Percentiles rank a stretch among this genome's conserved stretches.
Evolutionary conservation across 176 grass and related monocot genomes (phyloP).

Genomic region (Musa acuminata): DNA sequence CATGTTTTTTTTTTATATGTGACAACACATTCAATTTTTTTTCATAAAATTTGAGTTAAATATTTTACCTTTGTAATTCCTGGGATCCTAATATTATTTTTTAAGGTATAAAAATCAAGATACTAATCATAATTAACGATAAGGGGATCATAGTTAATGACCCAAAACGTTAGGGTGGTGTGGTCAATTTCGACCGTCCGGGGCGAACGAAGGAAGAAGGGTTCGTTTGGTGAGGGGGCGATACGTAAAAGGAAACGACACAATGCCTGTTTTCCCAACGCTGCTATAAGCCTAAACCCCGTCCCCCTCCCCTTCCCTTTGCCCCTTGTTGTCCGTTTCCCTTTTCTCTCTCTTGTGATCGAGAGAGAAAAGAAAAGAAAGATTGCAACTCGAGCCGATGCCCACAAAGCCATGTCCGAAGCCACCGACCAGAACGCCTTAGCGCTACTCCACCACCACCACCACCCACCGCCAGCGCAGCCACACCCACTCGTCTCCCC

Average conservation of each 20-base stretch:
- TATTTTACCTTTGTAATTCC: too few species aligned
- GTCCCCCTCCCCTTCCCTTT: background rate
- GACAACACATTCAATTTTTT: too few species aligned
- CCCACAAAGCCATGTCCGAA: background rate
- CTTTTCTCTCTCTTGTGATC: slow-evolving; percentile 4
- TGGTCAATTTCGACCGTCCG: too few species aligned
- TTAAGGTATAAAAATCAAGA: too few species aligned
- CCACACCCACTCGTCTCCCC: slow-evolving; percentile 31
- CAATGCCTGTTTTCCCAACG: background rate
- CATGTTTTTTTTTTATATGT: too few species aligned
- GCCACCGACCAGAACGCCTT: slow-evolving; percentile 25
- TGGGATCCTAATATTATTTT: too few species aligned
- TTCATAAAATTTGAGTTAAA: too few species aligned
- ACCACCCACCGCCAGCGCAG: background rate
- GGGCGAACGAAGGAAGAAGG: too few species aligned
- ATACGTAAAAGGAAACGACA: background rate
- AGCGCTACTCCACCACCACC: background rate
- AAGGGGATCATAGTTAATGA: too few species aligned
- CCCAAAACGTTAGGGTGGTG: too few species aligned
- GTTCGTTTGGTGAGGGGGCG: background rate
- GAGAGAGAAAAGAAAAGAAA: background rate
- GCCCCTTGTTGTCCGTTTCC: slow-evolving; percentile 11
- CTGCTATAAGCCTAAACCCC: slow-evolving; percentile 7
- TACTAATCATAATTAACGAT: too few species aligned
- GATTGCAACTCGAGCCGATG: background rate